phyloP scores from a whole-genome alignment of 202 grass and related monocot species.

The Dendrocalamus latiflorus region DNA sequence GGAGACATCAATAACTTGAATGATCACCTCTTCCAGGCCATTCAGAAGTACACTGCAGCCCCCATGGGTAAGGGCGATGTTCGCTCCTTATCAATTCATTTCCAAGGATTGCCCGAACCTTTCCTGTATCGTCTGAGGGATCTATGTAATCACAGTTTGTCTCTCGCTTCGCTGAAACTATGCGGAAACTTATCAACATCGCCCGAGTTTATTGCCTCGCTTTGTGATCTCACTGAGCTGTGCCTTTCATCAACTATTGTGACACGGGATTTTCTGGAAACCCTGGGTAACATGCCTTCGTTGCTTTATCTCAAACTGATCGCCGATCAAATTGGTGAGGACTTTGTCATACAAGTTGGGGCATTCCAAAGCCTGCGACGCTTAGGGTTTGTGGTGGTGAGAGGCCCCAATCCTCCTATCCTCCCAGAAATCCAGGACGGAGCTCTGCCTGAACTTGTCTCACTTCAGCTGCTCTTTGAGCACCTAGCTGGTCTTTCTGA shows the following conservation, averaged over 20 bases:
- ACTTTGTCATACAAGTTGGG: not conserved
- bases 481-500: no score
- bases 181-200: not conserved
- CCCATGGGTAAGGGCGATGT: no score
- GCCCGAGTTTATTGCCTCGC: not conserved
- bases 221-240: not conserved
- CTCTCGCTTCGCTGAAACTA: slow-evolving; percentile 13
- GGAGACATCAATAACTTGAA: no score
- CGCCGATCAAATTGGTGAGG: not conserved
- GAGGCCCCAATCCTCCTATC: not conserved
- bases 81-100: slow-evolving; percentile 8
- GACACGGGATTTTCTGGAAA: not conserved
- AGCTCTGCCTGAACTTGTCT: not conserved
- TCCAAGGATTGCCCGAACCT: not conserved
- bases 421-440: not conserved
- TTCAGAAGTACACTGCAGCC: no score
- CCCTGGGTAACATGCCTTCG: not conserved
- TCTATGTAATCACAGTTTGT: no score
- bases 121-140: no score
- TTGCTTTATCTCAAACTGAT: slow-evolving; percentile 7
- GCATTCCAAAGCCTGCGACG: not conserved
- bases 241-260: not conserved
- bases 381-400: not conserved
- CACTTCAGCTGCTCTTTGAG: no score
- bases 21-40: no score